Percentiles rank a stretch among this genome's conserved stretches.
phyloP scores from a whole-genome alignment of 2,329 filamentous ascomycete species.

The Sphaerulina populicola region DNA sequence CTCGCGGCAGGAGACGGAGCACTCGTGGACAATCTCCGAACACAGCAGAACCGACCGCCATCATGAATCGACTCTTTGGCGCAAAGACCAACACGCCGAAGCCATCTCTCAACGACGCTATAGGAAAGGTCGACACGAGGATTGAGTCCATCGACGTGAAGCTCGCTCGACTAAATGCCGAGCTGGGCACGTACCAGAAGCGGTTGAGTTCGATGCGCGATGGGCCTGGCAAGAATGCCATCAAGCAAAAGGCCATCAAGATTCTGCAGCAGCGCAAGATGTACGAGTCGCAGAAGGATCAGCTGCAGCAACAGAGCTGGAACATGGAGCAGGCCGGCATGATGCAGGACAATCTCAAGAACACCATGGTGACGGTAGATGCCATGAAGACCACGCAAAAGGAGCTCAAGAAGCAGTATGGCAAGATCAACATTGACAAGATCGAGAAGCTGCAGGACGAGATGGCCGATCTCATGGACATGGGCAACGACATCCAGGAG shows the following conservation, averaged over 20 bases:
- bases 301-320: constrained; percentile 90
- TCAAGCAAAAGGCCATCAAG: constrained; percentile 91
- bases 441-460: constrained; percentile 97
- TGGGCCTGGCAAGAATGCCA: constrained; percentile 81
- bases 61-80: constrained; percentile 95
- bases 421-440: constrained; percentile 94
- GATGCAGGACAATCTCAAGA: constrained; percentile 98
- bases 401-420: constrained; percentile 84
- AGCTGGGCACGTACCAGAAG: constrained; percentile 78
- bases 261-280: constrained; percentile 87
- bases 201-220: constrained; percentile 90
- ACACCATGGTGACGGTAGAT: constrained; percentile 96
- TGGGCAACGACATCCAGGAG: constrained; percentile 97
- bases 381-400: constrained; percentile 97
- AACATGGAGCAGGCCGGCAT: constrained; percentile 98
- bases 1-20: too few species aligned
- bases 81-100: constrained; percentile 79
- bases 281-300: constrained; percentile 88
- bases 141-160: constrained; percentile 89
- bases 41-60: constrained; percentile 21
- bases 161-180: constrained; percentile 81
- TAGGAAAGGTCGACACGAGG: constrained; percentile 71
- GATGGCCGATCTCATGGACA: constrained; percentile 96
- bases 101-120: constrained; percentile 75
- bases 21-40: too few species aligned